Base-by-base conservation (phyloP, 2,329 filamentous ascomycete genomes). In the Diaporthe ilicicola region DNA sequence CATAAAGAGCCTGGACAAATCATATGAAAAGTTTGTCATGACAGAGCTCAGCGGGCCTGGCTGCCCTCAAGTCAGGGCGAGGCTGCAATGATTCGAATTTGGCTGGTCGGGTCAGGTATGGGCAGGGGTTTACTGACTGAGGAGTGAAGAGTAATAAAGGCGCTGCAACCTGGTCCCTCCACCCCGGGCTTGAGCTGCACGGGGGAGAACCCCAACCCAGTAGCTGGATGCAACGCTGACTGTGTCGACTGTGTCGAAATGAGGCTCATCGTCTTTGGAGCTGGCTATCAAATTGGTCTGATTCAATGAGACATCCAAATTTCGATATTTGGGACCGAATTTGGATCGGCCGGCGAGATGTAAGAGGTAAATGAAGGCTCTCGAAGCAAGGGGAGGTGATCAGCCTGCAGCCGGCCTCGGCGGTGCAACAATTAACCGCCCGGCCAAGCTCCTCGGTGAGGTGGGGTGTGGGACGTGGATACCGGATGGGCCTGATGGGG, bases 251-350 rank as follows among this genome's bases (percentile, higher is more conserved):
- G 10, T 42, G 15, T 29, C 17, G 37, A 59, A 24, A 27, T 44
- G 37, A 22, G 12, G 12, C 55, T 59, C 9, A 13, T 24, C 54
- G 12, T 19, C 2, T 34, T 34, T 34, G 32, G 4, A 5, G 34
- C n/a, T 56, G 32, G 22, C 22, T 6, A 34, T 12, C 37, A 27
- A 7, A 10, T 42, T 59, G 37, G 8, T 12, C 37, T 46, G 27
- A 27, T 50, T 27, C 3, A 24, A 50, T 50, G 29, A 64, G 59
- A 64, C 59, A 48, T 64, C 8, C 44, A n/a, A 64, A 64, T 64
- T 24, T 64, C 29, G 32, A 50, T 7, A 19, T 64, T 15, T 64
- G 29, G 44, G 59, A 12, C 59, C 29, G n/a, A 50, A 8, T 50
- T 50, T 64, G 29, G 44, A 64, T 50, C 59, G 29, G 44, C 59